Evolutionary conservation across 2,329 filamentous ascomycete species (phyloP).

Genomic region (Cladosporium oxysporum): DNA sequence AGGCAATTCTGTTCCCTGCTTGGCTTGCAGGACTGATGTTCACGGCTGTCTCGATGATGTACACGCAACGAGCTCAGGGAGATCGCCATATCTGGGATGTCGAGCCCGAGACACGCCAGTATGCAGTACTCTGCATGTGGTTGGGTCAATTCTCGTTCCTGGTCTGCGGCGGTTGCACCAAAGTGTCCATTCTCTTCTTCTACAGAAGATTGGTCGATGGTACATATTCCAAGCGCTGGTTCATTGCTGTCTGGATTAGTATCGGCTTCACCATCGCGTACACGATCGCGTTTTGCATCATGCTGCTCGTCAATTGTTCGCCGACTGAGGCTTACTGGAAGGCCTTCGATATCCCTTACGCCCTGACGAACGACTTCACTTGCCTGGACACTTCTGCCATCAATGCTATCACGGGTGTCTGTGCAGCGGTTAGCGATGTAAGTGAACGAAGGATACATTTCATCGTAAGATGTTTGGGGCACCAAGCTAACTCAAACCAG

Average conservation of each 20-base stretch:
- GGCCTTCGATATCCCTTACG: constrained; percentile 39
- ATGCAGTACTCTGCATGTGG: constrained; percentile 33
- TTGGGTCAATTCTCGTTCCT: constrained; percentile 38
- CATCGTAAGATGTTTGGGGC: not conserved
- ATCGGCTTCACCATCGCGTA: constrained; percentile 44
- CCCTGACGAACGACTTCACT: constrained; percentile 32
- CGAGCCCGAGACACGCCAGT: constrained; percentile 22
- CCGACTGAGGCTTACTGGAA: constrained; percentile 45
- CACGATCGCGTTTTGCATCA: constrained; percentile 40
- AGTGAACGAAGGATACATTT: not conserved
- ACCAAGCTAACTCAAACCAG: not conserved
- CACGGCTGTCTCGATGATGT: constrained; percentile 26
- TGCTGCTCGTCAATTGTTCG: constrained; percentile 41
- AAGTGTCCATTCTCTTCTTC: constrained; percentile 43
- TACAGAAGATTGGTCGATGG: constrained; percentile 44
- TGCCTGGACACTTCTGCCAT: constrained; percentile 43
- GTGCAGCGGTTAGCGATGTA: constrained; percentile 44
- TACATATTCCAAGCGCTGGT: constrained; percentile 38
- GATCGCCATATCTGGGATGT: constrained; percentile 42
- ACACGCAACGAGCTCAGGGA: constrained; percentile 31
- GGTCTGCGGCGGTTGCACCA: constrained; percentile 36
- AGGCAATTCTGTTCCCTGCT: constrained; percentile 25
- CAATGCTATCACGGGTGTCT: constrained; percentile 42
- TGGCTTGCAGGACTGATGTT: constrained; percentile 30
- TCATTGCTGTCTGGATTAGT: constrained; percentile 39